phyloP scores from a whole-genome alignment of 2,329 filamentous ascomycete genomes.

The Aspergillus pseudotamarii region DNA sequence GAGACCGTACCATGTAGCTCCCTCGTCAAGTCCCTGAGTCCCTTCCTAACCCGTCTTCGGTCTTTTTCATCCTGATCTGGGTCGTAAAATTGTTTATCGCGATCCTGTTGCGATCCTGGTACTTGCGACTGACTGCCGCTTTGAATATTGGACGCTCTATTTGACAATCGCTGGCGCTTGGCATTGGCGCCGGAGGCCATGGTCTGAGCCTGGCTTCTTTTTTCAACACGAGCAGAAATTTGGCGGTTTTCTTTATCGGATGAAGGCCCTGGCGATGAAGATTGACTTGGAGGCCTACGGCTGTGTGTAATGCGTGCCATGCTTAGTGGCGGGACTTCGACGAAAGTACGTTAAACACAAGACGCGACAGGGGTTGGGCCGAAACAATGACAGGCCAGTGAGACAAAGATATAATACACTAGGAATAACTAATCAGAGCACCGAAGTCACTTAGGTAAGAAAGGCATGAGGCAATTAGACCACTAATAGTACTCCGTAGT shows the following conservation, averaged over 20 bases:
- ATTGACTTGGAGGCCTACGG: constrained; percentile 22
- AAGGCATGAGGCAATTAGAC: too few species aligned
- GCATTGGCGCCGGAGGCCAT: constrained; percentile 39
- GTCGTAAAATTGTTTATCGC: constrained; percentile 66
- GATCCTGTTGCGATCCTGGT: constrained; percentile 31
- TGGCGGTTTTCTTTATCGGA: constrained; percentile 56
- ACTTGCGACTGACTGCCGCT: constrained; percentile 28
- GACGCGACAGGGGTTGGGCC: constrained; percentile 11
- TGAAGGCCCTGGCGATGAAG: constrained; percentile 38
- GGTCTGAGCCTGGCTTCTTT: constrained; percentile 44
- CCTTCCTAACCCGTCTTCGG: constrained; percentile 70
- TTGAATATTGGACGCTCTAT: constrained; percentile 33
- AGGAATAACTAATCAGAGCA: neutral
- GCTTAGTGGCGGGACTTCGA: constrained; percentile 20
- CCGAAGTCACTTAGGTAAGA: neutral
- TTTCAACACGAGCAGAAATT: constrained; percentile 33
- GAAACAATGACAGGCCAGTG: neutral
- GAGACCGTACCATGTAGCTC: constrained; percentile 58
- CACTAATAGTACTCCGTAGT: neutral
- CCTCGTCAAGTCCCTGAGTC: constrained; percentile 67
- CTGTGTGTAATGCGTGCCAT: constrained; percentile 31
- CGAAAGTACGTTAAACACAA: constrained; percentile 9
- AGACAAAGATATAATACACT: constrained; percentile 5
- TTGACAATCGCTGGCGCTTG: constrained; percentile 51
- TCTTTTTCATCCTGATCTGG: constrained; percentile 79